A percentile compares a stretch with the other conserved stretches of the same genome.
Evolutionary conservation across 192 early-diverging fungal species (phyloP).

Genomic region (Piromyces sp.): DNA sequence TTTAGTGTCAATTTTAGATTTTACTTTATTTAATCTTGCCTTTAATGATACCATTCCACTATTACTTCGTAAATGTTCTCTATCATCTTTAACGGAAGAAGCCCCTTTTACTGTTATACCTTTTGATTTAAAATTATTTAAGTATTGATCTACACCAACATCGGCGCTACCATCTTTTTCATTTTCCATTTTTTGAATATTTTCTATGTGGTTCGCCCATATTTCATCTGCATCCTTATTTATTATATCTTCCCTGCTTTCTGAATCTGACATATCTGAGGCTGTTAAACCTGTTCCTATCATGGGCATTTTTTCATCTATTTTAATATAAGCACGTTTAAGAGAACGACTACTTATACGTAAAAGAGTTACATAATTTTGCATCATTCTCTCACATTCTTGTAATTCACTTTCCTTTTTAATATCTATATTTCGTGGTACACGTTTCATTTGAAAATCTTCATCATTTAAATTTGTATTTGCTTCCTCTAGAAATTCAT

Average conservation of each 20-base stretch:
- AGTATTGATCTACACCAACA: not conserved
- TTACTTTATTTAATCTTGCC: not conserved
- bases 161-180: not conserved
- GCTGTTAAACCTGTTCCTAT: not conserved
- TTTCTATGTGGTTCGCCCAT: not conserved
- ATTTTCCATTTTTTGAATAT: not conserved
- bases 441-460: not conserved
- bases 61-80: not conserved
- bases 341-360: not conserved
- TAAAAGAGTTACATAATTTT: not conserved
- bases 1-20: not conserved
- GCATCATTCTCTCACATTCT: not conserved
- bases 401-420: not conserved
- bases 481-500: not conserved
- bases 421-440: not conserved
- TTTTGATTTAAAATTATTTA: not conserved
- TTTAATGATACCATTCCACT: not conserved
- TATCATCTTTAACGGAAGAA: not conserved
- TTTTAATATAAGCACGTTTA: not conserved
- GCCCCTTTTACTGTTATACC: not conserved
- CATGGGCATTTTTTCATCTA: not conserved
- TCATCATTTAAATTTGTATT: not conserved
- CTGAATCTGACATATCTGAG: not conserved
- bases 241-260: not conserved
- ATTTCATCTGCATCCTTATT: not conserved